These are phyloP conservation scores for Suillus sp. DNA, from an alignment of 768 basidiomycete genomes.

Conservation along the genomic window DNA sequence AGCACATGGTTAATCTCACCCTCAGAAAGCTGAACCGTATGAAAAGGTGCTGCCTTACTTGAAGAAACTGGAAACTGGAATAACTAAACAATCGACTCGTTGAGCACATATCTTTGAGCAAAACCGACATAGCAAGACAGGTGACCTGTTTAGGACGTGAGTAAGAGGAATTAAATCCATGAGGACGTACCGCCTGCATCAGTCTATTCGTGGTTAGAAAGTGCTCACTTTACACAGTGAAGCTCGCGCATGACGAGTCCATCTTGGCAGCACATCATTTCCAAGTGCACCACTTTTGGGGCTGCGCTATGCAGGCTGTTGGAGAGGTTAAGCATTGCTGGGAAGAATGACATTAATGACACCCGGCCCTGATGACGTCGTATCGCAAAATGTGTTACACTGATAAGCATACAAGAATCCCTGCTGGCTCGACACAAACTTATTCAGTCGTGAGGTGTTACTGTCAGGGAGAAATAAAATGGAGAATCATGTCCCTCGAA, in stretches of 20 bases:
- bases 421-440: not conserved
- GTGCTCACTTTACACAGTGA: not conserved
- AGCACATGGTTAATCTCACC: slow-evolving; percentile 18
- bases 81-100: too few species aligned
- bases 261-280: not conserved
- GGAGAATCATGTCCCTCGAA: not conserved
- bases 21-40: not conserved
- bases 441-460: not conserved
- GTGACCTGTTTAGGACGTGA: not conserved
- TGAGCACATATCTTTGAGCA: not conserved
- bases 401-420: slow-evolving; percentile 27
- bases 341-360: not conserved
- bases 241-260: not conserved
- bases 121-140: not conserved
- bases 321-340: not conserved
- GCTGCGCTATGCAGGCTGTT: not conserved
- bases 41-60: slow-evolving; percentile 13
- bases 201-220: not conserved
- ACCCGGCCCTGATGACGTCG: not conserved
- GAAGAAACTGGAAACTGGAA: not conserved
- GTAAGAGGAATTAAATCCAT: not conserved
- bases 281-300: not conserved
- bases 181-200: not conserved
- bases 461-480: slow-evolving; percentile 18
- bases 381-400: not conserved